Evolutionary conservation across 805 yeast species (phyloP), one percentile per base, ranked within the genome.

Genomic region (Cyberlindnera euphorbiiphila): DNA sequence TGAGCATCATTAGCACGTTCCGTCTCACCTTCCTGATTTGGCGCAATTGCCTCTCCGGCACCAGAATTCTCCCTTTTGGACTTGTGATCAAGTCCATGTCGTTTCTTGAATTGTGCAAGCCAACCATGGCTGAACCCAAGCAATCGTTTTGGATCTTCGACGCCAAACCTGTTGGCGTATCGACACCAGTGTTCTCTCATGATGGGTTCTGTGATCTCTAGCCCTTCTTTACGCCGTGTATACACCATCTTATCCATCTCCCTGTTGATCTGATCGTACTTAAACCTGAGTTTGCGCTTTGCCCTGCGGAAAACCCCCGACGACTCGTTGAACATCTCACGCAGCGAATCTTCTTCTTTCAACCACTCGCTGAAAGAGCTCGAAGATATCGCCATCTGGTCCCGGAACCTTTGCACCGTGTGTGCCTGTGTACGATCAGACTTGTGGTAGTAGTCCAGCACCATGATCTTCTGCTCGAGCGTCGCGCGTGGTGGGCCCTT

Each of bases 291-390:
- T 49, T 68, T 74, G 15, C 79, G 54, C 42, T 70, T 64, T 23
- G 72, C 49, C 49, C 10, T 46, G 34, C 36, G 53, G 51, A 32
- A 57, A 56, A 4, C 64, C 49, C 44, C 44, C 9, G 38, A 32
- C 12, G 28, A 17, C 39, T 62, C 68, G 36, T 51, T 59, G 46
- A 65, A 66, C 33, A 79, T 55, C 32, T 59, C 60, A n/a, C 80
- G 52, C 28, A 76, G 55, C 16, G 74, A 74, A 4, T 47, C 57
- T 51, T 77, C 82, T 41, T 68, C 62, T 53, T 74, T 76, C 27
- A 77, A 51, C 84, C 84, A 77, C 49, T 76, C 82, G 48, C 76
- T 68, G 46, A 77, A 69, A 12, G 77, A 69, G 18, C 79, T 73
- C 1, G 81, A 74, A n/a, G 78, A 72, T 10, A 77, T 75, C 12